Base-by-base conservation (phyloP, 1,284 basidiomycete species). In the Anthracocystis walkeri region DNA sequence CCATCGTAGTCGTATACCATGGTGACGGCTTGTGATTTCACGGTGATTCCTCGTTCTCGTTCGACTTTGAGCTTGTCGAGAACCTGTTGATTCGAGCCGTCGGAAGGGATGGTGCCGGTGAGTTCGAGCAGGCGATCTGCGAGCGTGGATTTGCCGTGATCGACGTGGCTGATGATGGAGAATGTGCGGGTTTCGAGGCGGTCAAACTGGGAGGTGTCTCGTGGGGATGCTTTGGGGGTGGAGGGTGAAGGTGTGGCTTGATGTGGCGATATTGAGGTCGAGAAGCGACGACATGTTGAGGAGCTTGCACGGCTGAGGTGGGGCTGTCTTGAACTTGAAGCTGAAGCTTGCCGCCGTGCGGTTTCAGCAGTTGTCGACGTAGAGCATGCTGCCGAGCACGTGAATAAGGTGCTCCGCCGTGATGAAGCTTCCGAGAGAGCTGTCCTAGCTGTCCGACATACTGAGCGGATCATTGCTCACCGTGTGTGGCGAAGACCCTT, bases 31-130 rank as follows among this genome's bases (percentile, higher is more conserved):
- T 84, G 60, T 29, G 84, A 82, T 87, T 82, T 82, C 91, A 93
- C 93, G 45, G 93, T 95, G 59, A 95, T 96, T 31, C 94, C 96
- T 46, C 96, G 89, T 85, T 99, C 96, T 56, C 94, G 88, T 85
- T 99, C 95, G 1, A 99, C 95, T 85, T 97, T 97, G 60, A 99
- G 89, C 59, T 78, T 82, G 69, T 85, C 84, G 1, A 85, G 75
- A 1, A 85, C 80, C 55, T 85, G 84, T 51, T 75, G 71, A 59
- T 83, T 84, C 1, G 73, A 68, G 20, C 71, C 68, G 46, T 82
- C 77, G 20, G 65, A 65, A 0, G 84, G 82, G 8, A 85, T 85
- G 4, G 83, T 84, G 1, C 79, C 70, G 1, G 84, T 85, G 4
- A 79, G 65, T 70, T 85, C 84, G 7, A 85, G 73, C 8, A 85